A percentile compares a stretch with the other conserved stretches of the same genome.
These are phyloP conservation scores for Cladosporium sp. DNA, from an alignment of 2,329 filamentous ascomycete species.

Conservation along the genomic window DNA sequence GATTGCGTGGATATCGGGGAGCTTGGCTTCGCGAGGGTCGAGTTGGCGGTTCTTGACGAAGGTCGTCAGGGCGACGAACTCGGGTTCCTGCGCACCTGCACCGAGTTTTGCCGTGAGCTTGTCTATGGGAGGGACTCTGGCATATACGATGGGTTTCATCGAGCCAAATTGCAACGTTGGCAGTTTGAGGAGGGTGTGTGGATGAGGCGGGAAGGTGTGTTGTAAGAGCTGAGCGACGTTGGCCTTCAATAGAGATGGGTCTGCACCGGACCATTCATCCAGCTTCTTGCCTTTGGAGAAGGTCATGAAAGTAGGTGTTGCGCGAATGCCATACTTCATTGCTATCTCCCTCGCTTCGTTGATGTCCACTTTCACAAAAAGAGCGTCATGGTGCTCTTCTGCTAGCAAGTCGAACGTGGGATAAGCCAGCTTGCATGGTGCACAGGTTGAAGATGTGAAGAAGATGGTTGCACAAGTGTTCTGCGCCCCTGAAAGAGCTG, in stretches of 20 bases:
- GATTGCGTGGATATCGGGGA: conserved; percentile 66
- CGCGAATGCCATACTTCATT: conserved; percentile 59
- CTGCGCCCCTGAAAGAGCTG: conserved; percentile 52
- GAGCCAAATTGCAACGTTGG: conserved; percentile 62
- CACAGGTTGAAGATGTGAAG: conserved; percentile 84
- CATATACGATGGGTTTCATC: conserved; percentile 64
- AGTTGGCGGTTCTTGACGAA: conserved; percentile 63
- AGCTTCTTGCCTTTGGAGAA: conserved; percentile 70
- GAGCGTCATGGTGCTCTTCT: conserved; percentile 60
- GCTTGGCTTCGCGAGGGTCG: conserved; percentile 57
- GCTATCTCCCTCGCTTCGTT: conserved; percentile 56
- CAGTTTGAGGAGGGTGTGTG: conserved; percentile 64
- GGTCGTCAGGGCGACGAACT: conserved; percentile 57
- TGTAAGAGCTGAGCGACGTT: conserved; percentile 70
- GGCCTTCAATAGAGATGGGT: conserved; percentile 58
- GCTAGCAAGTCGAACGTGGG: conserved; percentile 77
- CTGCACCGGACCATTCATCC: conserved; percentile 74
- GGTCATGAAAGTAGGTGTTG: conserved; percentile 84
- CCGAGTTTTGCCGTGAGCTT: conserved; percentile 80
- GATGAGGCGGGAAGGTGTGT: conserved; percentile 69
- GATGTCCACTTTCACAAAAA: conserved; percentile 79
- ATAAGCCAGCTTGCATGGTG: conserved; percentile 77
- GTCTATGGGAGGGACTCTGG: conserved; percentile 72
- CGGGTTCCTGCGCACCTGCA: conserved; percentile 48
- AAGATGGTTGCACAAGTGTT: conserved; percentile 74